phyloP scores from a whole-genome alignment of 257 asterid species.

The Schizonepeta tenuifolia region DNA sequence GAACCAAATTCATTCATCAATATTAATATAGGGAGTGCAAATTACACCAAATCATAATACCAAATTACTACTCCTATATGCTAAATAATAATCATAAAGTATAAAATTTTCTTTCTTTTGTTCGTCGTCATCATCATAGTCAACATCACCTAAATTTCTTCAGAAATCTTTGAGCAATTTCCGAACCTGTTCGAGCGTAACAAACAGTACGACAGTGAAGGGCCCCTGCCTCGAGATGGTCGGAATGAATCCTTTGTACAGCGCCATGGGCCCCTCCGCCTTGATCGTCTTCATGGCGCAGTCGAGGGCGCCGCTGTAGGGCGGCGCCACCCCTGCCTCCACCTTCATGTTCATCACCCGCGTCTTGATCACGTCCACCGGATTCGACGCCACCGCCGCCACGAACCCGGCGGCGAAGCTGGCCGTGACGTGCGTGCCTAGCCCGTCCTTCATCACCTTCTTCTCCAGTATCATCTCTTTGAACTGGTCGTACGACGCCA shows the following conservation, averaged over 20 bases:
- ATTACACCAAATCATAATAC: neutral
- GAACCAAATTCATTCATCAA: neutral
- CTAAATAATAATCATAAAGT: neutral
- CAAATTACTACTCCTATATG: neutral
- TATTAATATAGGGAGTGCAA: neutral
- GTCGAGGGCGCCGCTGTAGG: constrained; percentile 77
- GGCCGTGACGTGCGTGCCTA: constrained; percentile 84
- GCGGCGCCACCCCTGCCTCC: constrained; percentile 65
- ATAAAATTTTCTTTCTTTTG: too few relatives aligned
- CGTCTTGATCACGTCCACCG: constrained; percentile 90
- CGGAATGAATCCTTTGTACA: constrained; percentile 83
- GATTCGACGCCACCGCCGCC: constrained; percentile 88
- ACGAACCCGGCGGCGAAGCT: constrained; percentile 95
- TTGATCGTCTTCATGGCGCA: constrained; percentile 81
- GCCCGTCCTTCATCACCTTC: constrained; percentile 70
- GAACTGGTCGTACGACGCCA: constrained; percentile 85
- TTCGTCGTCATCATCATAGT: constrained; percentile 56
- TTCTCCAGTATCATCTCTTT: constrained; percentile 62
- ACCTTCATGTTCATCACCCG: constrained; percentile 95
- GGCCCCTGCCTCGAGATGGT: constrained; percentile 93
- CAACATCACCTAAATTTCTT: constrained; percentile 18
- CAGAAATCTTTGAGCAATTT: constrained; percentile 76
- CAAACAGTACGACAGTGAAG: constrained; percentile 83
- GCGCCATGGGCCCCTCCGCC: constrained; percentile 88
- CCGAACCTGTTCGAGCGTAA: constrained; percentile 87